Evolutionary conservation across 2,329 filamentous ascomycete species (phyloP), one percentile per base, ranked within the genome.

Genomic region (Calonectria pseudoreteaudii): DNA sequence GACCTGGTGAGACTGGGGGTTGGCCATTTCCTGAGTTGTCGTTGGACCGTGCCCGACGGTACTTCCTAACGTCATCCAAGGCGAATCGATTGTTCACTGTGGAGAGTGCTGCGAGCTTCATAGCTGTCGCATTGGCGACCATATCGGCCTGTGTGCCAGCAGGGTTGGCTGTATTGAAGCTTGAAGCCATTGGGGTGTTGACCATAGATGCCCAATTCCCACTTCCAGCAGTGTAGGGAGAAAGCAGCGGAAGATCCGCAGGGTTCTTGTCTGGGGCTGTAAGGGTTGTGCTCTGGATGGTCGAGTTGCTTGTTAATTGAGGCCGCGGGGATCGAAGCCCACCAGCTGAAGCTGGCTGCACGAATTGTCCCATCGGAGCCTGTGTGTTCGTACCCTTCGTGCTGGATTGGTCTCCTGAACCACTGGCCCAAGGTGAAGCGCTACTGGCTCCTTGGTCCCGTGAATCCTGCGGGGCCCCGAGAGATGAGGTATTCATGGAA

Each of bases 201-300:
- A 97, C 93, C 94, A 98, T 98, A 11, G 97, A 98, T 30, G 97
- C 97, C 97, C 97, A 99, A 88, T 97, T 98, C 71, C 95, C 95
- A 83, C 95, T 95, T 67, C 93, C 91, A 44, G 93, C 89, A 75
- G 91, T 92, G 75, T 93, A 96, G 0, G 97, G 97, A 23, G 97
- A 98, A 72, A 99, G 88, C 76, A 98, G 86, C 4, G 96, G 95
- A 81, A 98, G 89, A 71, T 96, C 95, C n/a, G 87, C 83, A 14
- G 86, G 86, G 66, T 91, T 90, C 77, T 91, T 92, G 65, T 97
- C 94, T 4, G 85, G 85, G 2, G 94, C 91, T 75, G 90, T 94
- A 44, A 98, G 89, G 0, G 94, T 97, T 16, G 95, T 98, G 79
- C 86, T 98, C 85, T 98, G 96, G 66, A 97, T 92, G 80, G 93